Percentiles rank a stretch among this genome's conserved stretches.
phyloP scores from a whole-genome alignment of 805 yeast genomes.

The Candida silvicultrix region DNA sequence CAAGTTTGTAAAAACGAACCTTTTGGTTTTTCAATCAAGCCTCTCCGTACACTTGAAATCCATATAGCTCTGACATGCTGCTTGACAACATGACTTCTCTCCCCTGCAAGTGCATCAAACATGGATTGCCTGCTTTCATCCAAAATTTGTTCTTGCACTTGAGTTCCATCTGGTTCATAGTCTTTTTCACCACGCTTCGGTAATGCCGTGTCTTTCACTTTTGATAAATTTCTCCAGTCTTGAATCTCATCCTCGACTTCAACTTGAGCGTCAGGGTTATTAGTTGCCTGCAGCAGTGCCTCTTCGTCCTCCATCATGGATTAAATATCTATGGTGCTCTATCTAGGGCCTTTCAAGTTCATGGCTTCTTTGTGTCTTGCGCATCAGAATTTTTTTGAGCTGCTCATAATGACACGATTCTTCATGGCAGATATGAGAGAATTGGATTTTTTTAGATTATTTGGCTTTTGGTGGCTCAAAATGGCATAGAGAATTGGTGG shows the following conservation, averaged over 20 bases:
- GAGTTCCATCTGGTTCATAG: slow-evolving; percentile 75
- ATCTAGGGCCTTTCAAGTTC: background rate
- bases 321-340: background rate
- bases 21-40: slow-evolving; percentile 41
- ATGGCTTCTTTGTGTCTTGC: too few relatives aligned
- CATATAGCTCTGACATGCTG: slow-evolving; percentile 48
- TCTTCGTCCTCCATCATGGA: background rate
- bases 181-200: slow-evolving; percentile 85
- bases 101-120: slow-evolving; percentile 56
- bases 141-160: slow-evolving; percentile 40
- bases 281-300: background rate
- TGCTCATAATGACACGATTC: too few relatives aligned
- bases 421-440: too few relatives aligned
- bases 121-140: slow-evolving; percentile 56
- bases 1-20: slow-evolving; percentile 72
- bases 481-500: too few relatives aligned
- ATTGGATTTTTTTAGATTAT: too few relatives aligned
- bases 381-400: too few relatives aligned
- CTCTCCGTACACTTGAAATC: slow-evolving; percentile 26
- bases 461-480: too few relatives aligned
- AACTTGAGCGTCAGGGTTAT: background rate
- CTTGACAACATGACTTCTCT: slow-evolving; percentile 42
- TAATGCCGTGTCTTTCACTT: slow-evolving; percentile 18
- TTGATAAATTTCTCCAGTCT: slow-evolving; percentile 44
- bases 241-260: slow-evolving; percentile 39